These are phyloP conservation scores for Coemansia sp. DNA, from an alignment of 192 early-diverging fungal species.

Conservation along the genomic window DNA sequence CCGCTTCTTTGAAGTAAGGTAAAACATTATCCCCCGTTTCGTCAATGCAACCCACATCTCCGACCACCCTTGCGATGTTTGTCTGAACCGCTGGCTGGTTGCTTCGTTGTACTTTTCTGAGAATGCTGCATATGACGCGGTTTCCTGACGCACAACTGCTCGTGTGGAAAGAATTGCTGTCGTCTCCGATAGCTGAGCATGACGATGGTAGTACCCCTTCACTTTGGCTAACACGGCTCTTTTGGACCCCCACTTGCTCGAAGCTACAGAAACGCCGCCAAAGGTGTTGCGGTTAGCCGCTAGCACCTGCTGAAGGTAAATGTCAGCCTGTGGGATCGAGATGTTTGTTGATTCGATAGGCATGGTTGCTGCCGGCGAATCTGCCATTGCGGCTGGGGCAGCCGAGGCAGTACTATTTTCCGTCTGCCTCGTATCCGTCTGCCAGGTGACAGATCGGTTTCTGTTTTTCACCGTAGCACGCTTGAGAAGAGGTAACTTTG, in stretches of 20 bases:
- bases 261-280: conserved; percentile 1
- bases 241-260: conserved; percentile 12
- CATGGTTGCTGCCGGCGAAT: neutral
- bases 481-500: conserved; percentile 20
- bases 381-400: neutral
- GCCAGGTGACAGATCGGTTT: conserved; percentile 26
- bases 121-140: conserved; percentile 22
- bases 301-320: conserved; percentile 8
- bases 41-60: conserved; percentile 53
- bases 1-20: conserved; percentile 25
- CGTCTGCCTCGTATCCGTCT: neutral
- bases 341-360: neutral
- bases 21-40: conserved; percentile 41
- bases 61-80: conserved; percentile 41
- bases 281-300: neutral
- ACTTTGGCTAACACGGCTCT: conserved; percentile 34
- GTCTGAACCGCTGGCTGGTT: conserved; percentile 30
- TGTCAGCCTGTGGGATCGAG: conserved; percentile 9
- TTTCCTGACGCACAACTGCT: conserved; percentile 41
- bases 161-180: conserved; percentile 35
- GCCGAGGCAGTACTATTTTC: neutral
- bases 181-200: conserved; percentile 32
- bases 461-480: conserved; percentile 26
- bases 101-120: conserved; percentile 43
- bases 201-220: conserved; percentile 23